Conservation (phyloP, 2,329 filamentous ascomycete genomes). For the Phaeoacremonium minimum region DNA sequence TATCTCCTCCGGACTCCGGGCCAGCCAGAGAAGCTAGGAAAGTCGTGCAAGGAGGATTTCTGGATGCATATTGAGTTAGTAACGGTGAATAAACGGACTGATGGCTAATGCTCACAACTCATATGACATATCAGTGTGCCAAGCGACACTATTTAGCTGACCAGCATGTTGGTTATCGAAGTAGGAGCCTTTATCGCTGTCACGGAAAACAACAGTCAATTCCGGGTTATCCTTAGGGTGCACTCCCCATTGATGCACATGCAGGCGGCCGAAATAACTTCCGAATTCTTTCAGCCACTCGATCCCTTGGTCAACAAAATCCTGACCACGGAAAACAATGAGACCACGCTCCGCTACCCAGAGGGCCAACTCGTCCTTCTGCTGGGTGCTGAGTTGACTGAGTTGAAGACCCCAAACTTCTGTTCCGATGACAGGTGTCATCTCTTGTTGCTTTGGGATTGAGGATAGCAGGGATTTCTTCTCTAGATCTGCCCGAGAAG, state of each 20-base stretch:
- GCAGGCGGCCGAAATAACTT: slow-evolving; percentile 31
- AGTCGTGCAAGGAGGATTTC: neutral
- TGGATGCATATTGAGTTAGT: no score
- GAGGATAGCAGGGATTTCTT: neutral
- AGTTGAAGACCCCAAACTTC: slow-evolving; percentile 35
- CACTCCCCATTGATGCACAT: slow-evolving; percentile 21
- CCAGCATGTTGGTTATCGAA: neutral
- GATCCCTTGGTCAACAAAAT: slow-evolving; percentile 30
- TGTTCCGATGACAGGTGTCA: slow-evolving; percentile 32
- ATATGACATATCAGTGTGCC: neutral
- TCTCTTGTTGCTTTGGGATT: slow-evolving; percentile 1
- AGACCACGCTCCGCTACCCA: slow-evolving; percentile 33
- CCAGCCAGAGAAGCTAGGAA: slow-evolving; percentile 15
- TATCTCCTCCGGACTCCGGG: slow-evolving; percentile 30
- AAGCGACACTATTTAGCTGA: neutral
- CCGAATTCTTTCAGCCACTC: slow-evolving; percentile 32
- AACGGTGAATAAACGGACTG: no score
- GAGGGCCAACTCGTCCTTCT: slow-evolving; percentile 35
- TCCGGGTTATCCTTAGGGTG: neutral
- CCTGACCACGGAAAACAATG: slow-evolving; percentile 27
- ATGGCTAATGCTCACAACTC: no score
- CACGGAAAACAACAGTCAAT: neutral
- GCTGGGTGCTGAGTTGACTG: slow-evolving; percentile 27
- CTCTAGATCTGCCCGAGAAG: neutral
- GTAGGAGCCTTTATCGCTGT: neutral